phyloP scores from a whole-genome alignment of 2,329 filamentous ascomycete species.

The Colletotrichum sidae region DNA sequence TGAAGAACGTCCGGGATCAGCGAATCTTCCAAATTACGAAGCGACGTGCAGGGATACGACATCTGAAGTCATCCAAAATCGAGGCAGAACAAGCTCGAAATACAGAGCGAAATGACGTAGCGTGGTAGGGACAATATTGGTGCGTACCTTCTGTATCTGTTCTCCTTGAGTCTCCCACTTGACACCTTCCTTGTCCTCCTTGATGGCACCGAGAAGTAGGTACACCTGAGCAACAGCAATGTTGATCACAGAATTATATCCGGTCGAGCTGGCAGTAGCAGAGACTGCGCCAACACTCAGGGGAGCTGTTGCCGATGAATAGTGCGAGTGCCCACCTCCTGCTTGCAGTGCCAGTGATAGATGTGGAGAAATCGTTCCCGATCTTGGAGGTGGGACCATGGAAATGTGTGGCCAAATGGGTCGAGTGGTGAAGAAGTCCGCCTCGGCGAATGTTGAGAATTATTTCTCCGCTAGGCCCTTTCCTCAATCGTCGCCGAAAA shows the following conservation, averaged over 20 bases:
- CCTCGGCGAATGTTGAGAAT: neutral
- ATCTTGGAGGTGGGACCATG: conserved; percentile 71
- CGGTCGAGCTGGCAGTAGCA: conserved; percentile 72
- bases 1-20: conserved; percentile 32
- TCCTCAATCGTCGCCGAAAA: conserved; percentile 10
- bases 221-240: conserved; percentile 97
- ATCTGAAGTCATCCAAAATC: conserved; percentile 5
- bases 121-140: neutral
- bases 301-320: conserved; percentile 67
- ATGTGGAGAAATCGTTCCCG: conserved; percentile 74
- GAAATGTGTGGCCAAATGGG: conserved; percentile 41
- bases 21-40: neutral
- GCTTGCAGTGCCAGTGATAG: conserved; percentile 69
- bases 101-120: no score
- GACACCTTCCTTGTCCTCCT: conserved; percentile 88
- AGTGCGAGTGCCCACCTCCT: conserved; percentile 66
- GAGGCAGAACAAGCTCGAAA: no score
- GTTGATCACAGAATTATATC: conserved; percentile 80
- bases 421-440: conserved; percentile 32
- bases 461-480: conserved; percentile 13
- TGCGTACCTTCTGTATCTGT: conserved; percentile 88
- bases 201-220: conserved; percentile 92
- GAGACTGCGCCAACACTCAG: conserved; percentile 71
- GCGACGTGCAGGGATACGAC: conserved; percentile 10
- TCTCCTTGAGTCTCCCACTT: conserved; percentile 95